These are phyloP conservation scores for Claviceps capensis DNA, from an alignment of 2,329 filamentous ascomycete genomes.

Conservation along the genomic window DNA sequence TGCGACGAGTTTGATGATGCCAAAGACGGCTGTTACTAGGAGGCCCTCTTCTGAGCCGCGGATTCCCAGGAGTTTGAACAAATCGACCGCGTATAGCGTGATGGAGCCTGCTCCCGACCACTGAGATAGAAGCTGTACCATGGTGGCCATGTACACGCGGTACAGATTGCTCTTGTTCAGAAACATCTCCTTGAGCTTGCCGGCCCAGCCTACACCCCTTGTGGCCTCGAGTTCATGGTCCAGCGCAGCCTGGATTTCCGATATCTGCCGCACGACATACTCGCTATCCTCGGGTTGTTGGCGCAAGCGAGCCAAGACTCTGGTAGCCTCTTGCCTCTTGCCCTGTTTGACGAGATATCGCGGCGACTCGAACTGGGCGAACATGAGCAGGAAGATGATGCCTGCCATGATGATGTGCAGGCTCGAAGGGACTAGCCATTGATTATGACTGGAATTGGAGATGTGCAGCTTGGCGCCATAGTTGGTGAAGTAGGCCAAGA, in stretches of 20 bases:
- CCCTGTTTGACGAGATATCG: conserved; percentile 56
- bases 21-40: conserved; percentile 62
- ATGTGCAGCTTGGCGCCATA: conserved; percentile 43
- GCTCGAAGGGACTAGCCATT: conserved; percentile 56
- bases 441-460: conserved; percentile 28
- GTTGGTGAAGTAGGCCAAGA: conserved; percentile 66
- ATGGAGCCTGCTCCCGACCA: conserved; percentile 63
- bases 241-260: conserved; percentile 49
- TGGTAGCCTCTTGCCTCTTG: conserved; percentile 42
- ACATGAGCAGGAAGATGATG: conserved; percentile 55
- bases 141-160: conserved; percentile 52
- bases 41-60: conserved; percentile 54
- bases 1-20: conserved; percentile 57
- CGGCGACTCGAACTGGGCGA: conserved; percentile 56
- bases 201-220: conserved; percentile 48
- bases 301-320: conserved; percentile 43
- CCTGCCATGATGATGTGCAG: conserved; percentile 67
- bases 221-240: conserved; percentile 61
- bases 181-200: conserved; percentile 56
- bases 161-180: conserved; percentile 56
- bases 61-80: conserved; percentile 60
- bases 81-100: conserved; percentile 61
- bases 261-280: conserved; percentile 48
- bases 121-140: conserved; percentile 59
- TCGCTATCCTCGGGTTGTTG: conserved; percentile 44